Percentiles rank a stretch among this genome's conserved stretches.
phyloP scores from a whole-genome alignment of 169 alveolate species.

The Theileria annulata region DNA sequence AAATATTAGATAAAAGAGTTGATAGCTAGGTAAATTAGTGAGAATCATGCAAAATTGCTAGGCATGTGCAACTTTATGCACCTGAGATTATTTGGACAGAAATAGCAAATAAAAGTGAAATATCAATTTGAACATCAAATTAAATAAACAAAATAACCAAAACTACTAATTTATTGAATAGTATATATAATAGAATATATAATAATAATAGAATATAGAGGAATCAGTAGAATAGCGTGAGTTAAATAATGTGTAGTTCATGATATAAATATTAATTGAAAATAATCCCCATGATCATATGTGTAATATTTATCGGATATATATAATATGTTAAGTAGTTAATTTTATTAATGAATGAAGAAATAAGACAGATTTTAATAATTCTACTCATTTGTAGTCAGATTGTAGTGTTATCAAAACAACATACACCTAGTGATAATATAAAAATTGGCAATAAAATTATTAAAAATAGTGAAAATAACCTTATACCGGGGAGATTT shows the following conservation, averaged over 20 bases:
- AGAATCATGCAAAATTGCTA: conserved; percentile 11
- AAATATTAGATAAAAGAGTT: neutral
- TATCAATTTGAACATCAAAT: too few species aligned
- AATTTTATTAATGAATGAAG: neutral
- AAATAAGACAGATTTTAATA: conserved; percentile 10
- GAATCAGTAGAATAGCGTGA: too few species aligned
- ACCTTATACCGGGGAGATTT: neutral
- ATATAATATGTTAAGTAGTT: neutral
- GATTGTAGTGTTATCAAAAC: conserved; percentile 8
- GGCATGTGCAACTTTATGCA: conserved; percentile 30
- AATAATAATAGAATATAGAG: neutral
- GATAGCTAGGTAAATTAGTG: neutral
- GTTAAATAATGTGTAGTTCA: neutral
- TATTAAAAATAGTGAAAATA: neutral
- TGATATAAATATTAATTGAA: neutral
- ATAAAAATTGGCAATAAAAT: neutral
- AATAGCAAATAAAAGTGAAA: neutral
- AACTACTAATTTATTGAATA: too few species aligned
- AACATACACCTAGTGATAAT: neutral
- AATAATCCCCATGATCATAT: neutral
- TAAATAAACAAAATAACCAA: too few species aligned
- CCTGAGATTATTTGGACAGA: neutral
- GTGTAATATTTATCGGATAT: neutral
- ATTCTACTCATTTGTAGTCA: neutral
- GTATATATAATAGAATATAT: neutral